phyloP scores from a whole-genome alignment of 2,329 filamentous ascomycete genomes.

The Stemphylium vesicarium region DNA sequence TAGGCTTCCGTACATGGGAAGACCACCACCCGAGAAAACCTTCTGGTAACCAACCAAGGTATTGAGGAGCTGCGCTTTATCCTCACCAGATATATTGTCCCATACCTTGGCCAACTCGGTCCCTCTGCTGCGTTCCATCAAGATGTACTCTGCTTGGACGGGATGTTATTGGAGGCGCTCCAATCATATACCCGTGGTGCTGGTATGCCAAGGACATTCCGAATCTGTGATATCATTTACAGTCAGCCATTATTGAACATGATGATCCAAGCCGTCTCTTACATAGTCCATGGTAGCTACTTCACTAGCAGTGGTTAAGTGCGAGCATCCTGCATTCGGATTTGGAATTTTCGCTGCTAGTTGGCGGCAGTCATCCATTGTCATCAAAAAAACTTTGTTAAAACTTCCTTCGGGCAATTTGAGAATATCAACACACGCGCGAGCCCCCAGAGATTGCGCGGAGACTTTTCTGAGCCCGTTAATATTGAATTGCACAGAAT shows the following conservation, averaged over 20 bases:
- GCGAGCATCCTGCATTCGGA: constrained; percentile 39
- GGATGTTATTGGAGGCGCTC: constrained; percentile 32
- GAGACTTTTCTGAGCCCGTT: background rate
- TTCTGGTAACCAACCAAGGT: constrained; percentile 22
- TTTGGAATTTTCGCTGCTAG: constrained; percentile 43
- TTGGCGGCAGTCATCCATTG: constrained; percentile 31
- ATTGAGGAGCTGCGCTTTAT: constrained; percentile 20
- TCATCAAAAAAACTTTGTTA: constrained; percentile 49
- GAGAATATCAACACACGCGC: background rate
- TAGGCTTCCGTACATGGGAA: constrained; percentile 24
- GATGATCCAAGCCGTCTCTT: constrained; percentile 27
- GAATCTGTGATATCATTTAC: constrained; percentile 26
- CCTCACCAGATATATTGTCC: constrained; percentile 15
- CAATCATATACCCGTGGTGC: constrained; percentile 39
- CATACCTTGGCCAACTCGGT: constrained; percentile 22
- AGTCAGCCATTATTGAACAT: constrained; percentile 28
- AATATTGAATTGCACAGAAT: constrained; percentile 14
- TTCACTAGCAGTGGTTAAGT: constrained; percentile 43
- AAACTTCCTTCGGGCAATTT: constrained; percentile 48
- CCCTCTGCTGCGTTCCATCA: constrained; percentile 25
- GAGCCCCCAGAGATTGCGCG: background rate
- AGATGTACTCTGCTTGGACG: constrained; percentile 35
- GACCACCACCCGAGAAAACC: constrained; percentile 16
- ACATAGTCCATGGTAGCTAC: constrained; percentile 46
- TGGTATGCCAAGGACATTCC: constrained; percentile 37